Percentiles rank a stretch among this genome's conserved stretches.
These are phyloP conservation scores for Chaetomium fimeti DNA, from an alignment of 495 filamentous ascomycete genomes.

Conservation along the genomic window DNA sequence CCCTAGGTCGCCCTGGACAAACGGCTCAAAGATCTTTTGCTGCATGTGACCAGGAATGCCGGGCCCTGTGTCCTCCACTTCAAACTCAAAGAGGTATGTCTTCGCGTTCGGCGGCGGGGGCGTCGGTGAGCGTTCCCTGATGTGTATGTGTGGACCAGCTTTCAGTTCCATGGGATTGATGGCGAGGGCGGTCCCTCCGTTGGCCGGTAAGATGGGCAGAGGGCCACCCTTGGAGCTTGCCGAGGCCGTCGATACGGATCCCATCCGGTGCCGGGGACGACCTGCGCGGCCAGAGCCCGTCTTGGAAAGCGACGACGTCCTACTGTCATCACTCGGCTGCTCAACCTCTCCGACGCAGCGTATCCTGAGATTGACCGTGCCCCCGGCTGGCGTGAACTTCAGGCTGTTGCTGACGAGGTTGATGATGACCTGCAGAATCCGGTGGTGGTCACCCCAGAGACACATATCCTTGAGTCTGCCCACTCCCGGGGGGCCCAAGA, in stretches of 20 bases:
- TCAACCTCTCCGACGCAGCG: conserved; percentile 63
- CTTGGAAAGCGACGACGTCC: conserved; percentile 53
- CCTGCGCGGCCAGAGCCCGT: conserved; percentile 41
- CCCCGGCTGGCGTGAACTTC: conserved; percentile 84
- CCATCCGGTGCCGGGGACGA: conserved; percentile 44
- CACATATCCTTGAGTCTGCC: conserved; percentile 68
- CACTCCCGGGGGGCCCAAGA: conserved; percentile 58
- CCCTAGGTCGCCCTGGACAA: conserved; percentile 86
- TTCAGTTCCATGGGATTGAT: conserved; percentile 61
- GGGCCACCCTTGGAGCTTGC: conserved; percentile 43
- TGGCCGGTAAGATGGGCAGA: conserved; percentile 30
- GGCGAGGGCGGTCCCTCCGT: conserved; percentile 49
- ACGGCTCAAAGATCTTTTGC: conserved; percentile 85
- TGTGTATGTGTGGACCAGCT: conserved; percentile 46
- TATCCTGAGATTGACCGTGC: conserved; percentile 70
- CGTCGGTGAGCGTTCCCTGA: conserved; percentile 57
- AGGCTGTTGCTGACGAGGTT: conserved; percentile 90
- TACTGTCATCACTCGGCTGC: conserved; percentile 39
- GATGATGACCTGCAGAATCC: conserved; percentile 85
- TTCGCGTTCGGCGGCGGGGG: conserved; percentile 60
- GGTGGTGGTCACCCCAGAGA: conserved; percentile 86
- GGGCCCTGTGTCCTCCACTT: conserved; percentile 85
- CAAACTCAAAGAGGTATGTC: conserved; percentile 73
- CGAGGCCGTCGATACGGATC: conserved; percentile 51
- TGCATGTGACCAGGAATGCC: conserved; percentile 80